phyloP scores from a whole-genome alignment of 163 green algal species.

The Prototheca stagnorum region DNA sequence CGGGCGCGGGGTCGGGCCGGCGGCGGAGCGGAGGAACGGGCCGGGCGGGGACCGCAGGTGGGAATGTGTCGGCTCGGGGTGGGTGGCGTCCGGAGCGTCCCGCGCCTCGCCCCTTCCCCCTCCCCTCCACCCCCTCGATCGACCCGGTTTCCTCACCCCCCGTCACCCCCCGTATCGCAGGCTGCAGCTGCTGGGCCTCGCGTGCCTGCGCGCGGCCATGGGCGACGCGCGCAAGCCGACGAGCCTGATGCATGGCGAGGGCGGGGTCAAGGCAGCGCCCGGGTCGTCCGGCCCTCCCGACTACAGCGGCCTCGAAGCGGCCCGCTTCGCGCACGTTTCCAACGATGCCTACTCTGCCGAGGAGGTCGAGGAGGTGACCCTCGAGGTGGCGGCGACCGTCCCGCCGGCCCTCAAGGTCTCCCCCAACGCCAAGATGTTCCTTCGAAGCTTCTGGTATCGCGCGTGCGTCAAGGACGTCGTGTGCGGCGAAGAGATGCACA shows the following conservation, averaged over 20 bases:
- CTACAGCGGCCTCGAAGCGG: constrained; percentile 20
- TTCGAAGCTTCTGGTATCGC: constrained; percentile 37
- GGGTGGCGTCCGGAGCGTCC: too few relatives aligned
- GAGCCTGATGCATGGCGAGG: constrained; percentile 2
- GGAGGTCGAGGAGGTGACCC: constrained; percentile 29
- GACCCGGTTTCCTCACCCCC: not conserved
- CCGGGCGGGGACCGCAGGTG: too few relatives aligned
- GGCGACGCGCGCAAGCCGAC: constrained; percentile 15
- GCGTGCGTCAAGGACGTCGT: constrained; percentile 3
- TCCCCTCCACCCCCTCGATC: not conserved
- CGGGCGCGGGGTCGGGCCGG: too few relatives aligned
- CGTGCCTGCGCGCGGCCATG: constrained; percentile 34
- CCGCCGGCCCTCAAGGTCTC: constrained; percentile 6
- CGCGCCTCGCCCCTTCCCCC: too few relatives aligned
- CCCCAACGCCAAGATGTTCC: constrained; percentile 39
- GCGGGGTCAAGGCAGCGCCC: too few relatives aligned
- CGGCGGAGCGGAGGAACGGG: too few relatives aligned
- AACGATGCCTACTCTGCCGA: constrained; percentile 27
- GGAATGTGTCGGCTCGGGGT: too few relatives aligned
- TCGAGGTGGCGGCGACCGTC: constrained; percentile 8
- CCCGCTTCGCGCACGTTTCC: constrained; percentile 33
- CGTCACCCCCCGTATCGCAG: constrained; percentile 6
- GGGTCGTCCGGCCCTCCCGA: too few relatives aligned
- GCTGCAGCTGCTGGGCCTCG: constrained; percentile 39
- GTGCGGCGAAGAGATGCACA: constrained; percentile 29